Percentiles rank a stretch among this genome's conserved stretches.
These are phyloP conservation scores for Amanita fuliginea DNA, from an alignment of 768 basidiomycete species.

Conservation along the genomic window DNA sequence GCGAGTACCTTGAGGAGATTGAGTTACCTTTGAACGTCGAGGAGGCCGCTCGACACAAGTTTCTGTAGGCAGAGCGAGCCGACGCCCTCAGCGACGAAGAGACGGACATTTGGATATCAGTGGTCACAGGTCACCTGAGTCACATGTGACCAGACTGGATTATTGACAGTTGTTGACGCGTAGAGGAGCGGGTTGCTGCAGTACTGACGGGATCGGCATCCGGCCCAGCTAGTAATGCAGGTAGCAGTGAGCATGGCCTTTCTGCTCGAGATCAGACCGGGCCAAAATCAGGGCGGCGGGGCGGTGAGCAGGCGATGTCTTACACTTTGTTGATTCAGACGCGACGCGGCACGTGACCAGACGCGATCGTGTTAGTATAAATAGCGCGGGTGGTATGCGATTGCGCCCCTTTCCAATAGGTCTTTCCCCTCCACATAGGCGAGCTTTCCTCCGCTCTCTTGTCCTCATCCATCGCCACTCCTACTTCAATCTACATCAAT, in stretches of 20 bases:
- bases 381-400: conserved; percentile 23
- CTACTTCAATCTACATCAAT: conserved; percentile 7
- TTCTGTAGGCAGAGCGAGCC: conserved; percentile 67
- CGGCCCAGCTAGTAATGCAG: too few relatives aligned
- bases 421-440: conserved; percentile 4
- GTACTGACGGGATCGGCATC: background rate
- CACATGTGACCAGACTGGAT: background rate
- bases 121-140: background rate
- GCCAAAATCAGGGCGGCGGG: background rate
- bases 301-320: background rate
- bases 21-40: conserved; percentile 52
- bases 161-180: conserved; percentile 2
- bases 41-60: conserved; percentile 55
- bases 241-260: too few relatives aligned
- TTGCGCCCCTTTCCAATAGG: conserved; percentile 25
- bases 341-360: conserved; percentile 24
- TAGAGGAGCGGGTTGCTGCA: background rate
- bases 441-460: conserved; percentile 12
- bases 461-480: conserved; percentile 7
- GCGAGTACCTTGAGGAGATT: background rate
- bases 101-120: conserved; percentile 38
- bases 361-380: conserved; percentile 39
- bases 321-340: conserved; percentile 29
- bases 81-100: conserved; percentile 47
- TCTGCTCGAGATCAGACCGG: background rate